Conservation (phyloP, 2,329 filamentous ascomycete genomes). For the Venturia nashicola region DNA sequence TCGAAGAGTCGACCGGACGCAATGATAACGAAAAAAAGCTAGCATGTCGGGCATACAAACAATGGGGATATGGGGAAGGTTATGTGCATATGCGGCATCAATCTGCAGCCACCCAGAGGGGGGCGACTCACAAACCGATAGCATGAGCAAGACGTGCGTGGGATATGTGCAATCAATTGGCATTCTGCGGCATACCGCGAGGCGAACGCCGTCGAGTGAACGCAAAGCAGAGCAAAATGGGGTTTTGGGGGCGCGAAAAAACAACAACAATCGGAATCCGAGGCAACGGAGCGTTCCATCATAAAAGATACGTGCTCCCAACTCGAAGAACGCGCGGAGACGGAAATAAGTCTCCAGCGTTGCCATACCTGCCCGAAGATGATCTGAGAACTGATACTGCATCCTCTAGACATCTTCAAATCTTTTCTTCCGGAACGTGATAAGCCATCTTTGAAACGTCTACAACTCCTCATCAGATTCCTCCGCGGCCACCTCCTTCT, state of each 20-base stretch:
- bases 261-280: neutral
- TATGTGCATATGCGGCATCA: neutral
- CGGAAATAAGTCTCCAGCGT: neutral
- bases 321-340: neutral
- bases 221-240: neutral
- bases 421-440: neutral
- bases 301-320: neutral
- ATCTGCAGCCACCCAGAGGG: neutral
- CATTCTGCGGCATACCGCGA: neutral
- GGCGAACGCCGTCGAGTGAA: neutral
- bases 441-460: neutral
- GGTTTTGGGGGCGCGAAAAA: neutral
- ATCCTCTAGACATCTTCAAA: neutral
- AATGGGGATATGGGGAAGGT: neutral
- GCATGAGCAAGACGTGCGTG: neutral
- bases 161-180: neutral
- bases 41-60: neutral
- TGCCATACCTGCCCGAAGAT: neutral
- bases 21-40: neutral
- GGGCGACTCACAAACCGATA: neutral
- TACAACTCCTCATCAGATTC: conserved; percentile 1
- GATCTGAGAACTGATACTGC: neutral
- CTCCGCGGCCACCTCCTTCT: neutral
- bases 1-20: neutral
- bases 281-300: neutral